These are phyloP conservation scores for Dacryopinax spathularia DNA, from an alignment of 768 basidiomycete species.

Conservation along the genomic window DNA sequence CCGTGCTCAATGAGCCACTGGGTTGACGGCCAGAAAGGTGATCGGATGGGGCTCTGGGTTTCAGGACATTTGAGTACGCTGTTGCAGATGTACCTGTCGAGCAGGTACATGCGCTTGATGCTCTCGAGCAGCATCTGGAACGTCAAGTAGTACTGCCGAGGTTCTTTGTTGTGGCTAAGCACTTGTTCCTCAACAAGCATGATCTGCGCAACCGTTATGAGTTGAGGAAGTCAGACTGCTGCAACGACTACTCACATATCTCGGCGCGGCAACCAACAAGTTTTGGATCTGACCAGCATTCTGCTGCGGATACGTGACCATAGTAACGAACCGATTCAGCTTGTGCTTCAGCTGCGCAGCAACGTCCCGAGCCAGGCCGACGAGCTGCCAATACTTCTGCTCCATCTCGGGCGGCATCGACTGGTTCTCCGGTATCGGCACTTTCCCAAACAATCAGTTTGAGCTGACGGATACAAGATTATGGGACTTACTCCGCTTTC, in stretches of 20 bases:
- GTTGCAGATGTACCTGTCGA: neutral
- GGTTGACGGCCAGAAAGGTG: neutral
- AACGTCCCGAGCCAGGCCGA: neutral
- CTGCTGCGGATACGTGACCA: too few species aligned
- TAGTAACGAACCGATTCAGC: neutral
- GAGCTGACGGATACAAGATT: neutral
- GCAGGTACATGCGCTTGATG: neutral
- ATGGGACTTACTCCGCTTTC: neutral
- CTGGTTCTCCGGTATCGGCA: neutral
- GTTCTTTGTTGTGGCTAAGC: neutral
- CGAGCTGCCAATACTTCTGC: conserved; percentile 1
- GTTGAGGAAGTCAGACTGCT: neutral
- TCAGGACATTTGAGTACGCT: neutral
- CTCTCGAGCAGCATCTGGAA: neutral
- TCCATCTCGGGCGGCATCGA: neutral
- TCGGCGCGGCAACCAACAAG: neutral
- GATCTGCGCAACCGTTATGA: neutral
- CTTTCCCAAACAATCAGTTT: neutral
- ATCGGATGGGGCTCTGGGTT: neutral
- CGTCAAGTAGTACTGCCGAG: neutral
- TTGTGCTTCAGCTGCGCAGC: neutral
- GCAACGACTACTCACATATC: neutral
- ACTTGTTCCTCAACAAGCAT: neutral
- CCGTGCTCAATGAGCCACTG: neutral
- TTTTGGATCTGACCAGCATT: neutral